Evolutionary conservation across 2,329 filamentous ascomycete genomes (phyloP).

Genomic region (Cordyceps tenuipes): DNA sequence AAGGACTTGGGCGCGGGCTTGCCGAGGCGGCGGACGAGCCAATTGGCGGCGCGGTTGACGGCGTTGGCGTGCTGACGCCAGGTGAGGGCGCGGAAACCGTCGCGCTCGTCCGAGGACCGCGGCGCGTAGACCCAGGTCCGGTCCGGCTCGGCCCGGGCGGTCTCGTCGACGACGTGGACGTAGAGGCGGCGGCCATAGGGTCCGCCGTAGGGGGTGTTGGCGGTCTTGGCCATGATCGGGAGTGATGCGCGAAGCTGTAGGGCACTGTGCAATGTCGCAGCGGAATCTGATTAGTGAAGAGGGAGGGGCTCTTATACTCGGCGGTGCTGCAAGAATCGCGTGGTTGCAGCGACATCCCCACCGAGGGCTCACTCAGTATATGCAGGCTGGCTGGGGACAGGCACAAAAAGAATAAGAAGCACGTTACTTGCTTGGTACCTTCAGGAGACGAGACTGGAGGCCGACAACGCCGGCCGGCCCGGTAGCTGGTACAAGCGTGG

Average conservation of each 20-base stretch:
- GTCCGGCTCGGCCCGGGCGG: conserved; percentile 25
- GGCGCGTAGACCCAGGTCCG: conserved; percentile 29
- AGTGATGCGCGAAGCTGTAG: background rate
- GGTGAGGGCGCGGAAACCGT: conserved; percentile 32
- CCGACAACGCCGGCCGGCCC: background rate
- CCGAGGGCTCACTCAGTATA: background rate
- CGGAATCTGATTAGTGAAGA: background rate
- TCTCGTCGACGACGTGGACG: conserved; percentile 31
- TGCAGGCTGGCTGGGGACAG: background rate
- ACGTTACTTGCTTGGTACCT: too few species aligned
- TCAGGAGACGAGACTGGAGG: background rate
- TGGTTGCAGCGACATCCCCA: background rate
- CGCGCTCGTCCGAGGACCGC: conserved; percentile 25
- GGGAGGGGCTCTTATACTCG: background rate
- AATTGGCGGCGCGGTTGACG: conserved; percentile 30
- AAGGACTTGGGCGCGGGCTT: conserved; percentile 18
- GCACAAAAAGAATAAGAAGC: background rate
- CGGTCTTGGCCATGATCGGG: background rate
- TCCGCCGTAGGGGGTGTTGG: background rate
- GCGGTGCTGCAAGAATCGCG: background rate
- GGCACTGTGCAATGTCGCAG: too few species aligned
- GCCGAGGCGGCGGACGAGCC: conserved; percentile 23
- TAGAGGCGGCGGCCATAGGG: conserved; percentile 25
- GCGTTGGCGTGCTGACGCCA: conserved; percentile 31
- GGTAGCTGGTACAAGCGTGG: background rate